A percentile compares a stretch with the other conserved stretches of the same genome.
These are phyloP conservation scores for Porodaedalea pini DNA, from an alignment of 1,284 basidiomycete species.

Conservation along the genomic window DNA sequence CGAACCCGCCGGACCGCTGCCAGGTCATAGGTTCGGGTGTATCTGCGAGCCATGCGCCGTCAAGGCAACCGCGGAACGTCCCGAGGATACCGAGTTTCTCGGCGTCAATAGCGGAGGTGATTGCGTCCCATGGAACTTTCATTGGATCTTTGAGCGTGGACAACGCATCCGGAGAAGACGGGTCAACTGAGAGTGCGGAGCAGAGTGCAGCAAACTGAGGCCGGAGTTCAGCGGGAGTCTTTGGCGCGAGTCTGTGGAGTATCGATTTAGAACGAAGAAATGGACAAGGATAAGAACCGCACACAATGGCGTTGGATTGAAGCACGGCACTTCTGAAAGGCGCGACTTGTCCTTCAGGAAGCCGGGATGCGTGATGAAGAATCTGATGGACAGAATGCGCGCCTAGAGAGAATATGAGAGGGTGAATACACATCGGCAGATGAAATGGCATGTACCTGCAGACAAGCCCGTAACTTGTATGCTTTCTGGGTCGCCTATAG, in stretches of 20 bases:
- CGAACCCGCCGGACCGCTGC: slow-evolving; percentile 62
- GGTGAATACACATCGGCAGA: not conserved
- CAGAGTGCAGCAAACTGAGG: slow-evolving; percentile 64
- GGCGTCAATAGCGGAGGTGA: slow-evolving; percentile 56
- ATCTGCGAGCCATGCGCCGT: slow-evolving; percentile 51
- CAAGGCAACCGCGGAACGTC: slow-evolving; percentile 67
- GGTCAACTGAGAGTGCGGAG: slow-evolving; percentile 50
- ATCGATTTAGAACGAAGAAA: not conserved
- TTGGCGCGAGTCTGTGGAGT: slow-evolving; percentile 42
- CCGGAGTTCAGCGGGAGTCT: slow-evolving; percentile 53
- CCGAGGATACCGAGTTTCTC: slow-evolving; percentile 51
- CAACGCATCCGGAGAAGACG: slow-evolving; percentile 45
- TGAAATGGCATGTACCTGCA: slow-evolving; percentile 49
- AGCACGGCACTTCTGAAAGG: slow-evolving; percentile 65
- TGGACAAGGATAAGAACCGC: slow-evolving; percentile 22
- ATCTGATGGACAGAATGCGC: slow-evolving; percentile 75
- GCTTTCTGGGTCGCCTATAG: slow-evolving; percentile 50
- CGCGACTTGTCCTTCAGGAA: slow-evolving; percentile 51
- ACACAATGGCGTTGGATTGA: slow-evolving; percentile 74
- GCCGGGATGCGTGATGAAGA: slow-evolving; percentile 64
- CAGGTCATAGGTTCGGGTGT: slow-evolving; percentile 58
- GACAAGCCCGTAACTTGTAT: slow-evolving; percentile 66
- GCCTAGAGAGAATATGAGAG: slow-evolving; percentile 36
- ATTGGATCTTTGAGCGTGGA: slow-evolving; percentile 46
- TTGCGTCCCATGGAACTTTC: slow-evolving; percentile 43